A percentile compares a stretch with the other conserved stretches of the same genome.
phyloP scores from a whole-genome alignment of 257 asterid species.

The Solanum virginianum region DNA sequence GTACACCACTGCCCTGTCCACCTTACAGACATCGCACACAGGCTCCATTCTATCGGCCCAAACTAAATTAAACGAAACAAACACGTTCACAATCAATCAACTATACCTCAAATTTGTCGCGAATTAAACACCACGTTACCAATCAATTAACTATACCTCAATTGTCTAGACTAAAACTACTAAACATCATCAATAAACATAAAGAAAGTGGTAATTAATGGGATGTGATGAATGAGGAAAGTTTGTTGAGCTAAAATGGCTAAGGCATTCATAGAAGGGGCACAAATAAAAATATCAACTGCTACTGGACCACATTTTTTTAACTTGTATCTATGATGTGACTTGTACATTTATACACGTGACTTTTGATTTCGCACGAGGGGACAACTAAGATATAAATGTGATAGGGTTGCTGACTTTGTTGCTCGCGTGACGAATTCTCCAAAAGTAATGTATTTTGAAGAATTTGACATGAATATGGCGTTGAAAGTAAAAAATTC shows the following conservation, averaged over 20 bases:
- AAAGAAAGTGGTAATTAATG: neutral
- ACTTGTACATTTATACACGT: neutral
- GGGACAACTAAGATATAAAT: neutral
- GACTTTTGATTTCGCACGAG: neutral
- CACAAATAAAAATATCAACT: neutral
- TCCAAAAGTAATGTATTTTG: no score
- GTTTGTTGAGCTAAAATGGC: neutral
- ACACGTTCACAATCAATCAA: neutral
- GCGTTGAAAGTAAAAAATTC: no score
- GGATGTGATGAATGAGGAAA: neutral
- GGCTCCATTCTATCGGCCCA: constrained; percentile 11
- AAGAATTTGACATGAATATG: no score
- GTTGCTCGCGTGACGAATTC: no score
- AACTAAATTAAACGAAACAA: neutral
- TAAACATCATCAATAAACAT: neutral
- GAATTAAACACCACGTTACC: neutral
- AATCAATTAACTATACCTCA: neutral
- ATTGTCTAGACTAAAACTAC: neutral
- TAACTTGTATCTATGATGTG: neutral
- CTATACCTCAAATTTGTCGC: neutral
- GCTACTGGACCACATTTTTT: neutral
- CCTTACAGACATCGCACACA: constrained; percentile 49
- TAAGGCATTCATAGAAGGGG: neutral
- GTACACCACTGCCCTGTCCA: constrained; percentile 40
- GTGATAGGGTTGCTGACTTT: neutral